Conservation (phyloP, 495 filamentous ascomycete genomes). For the Neurospora sp. region DNA sequence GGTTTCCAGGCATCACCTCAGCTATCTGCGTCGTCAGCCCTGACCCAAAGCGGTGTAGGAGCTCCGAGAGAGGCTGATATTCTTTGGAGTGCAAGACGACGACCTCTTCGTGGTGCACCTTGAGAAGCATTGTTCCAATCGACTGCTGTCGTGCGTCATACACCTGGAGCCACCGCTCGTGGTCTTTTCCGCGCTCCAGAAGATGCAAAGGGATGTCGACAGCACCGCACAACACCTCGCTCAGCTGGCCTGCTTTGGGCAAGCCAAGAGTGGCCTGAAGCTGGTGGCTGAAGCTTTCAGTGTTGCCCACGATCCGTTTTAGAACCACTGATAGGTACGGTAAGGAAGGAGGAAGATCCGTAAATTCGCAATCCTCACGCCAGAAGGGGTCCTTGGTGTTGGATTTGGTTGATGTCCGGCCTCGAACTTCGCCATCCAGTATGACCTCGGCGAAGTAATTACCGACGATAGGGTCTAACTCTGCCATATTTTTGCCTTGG, state of each 20-base stretch:
- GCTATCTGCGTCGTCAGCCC: conserved; percentile 81
- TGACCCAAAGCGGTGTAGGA: conserved; percentile 74
- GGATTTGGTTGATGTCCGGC: conserved; percentile 71
- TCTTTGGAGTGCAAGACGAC: conserved; percentile 79
- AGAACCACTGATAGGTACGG: conserved; percentile 74
- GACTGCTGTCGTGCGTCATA: conserved; percentile 58
- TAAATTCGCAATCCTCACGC: conserved; percentile 85
- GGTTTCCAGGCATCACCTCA: conserved; percentile 61
- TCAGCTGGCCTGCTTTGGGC: conserved; percentile 24
- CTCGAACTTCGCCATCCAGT: conserved; percentile 79
- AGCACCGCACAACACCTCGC: conserved; percentile 50
- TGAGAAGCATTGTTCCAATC: conserved; percentile 82
- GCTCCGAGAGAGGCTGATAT: conserved; percentile 73
- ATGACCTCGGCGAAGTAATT: conserved; percentile 88
- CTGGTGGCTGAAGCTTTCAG: conserved; percentile 32
- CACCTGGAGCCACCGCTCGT: conserved; percentile 85
- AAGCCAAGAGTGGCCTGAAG: conserved; percentile 34
- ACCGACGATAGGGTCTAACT: conserved; percentile 30
- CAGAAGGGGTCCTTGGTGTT: conserved; percentile 85
- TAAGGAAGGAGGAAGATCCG: conserved; percentile 69
- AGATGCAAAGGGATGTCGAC: conserved; percentile 82
- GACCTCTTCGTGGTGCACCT: conserved; percentile 71
- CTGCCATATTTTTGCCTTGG: conserved; percentile 16
- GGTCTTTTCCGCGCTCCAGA: conserved; percentile 63
- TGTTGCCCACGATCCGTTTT: conserved; percentile 51